phyloP scores from a whole-genome alignment of 2,329 filamentous ascomycete genomes.

The Aureobasidium mangrovei region DNA sequence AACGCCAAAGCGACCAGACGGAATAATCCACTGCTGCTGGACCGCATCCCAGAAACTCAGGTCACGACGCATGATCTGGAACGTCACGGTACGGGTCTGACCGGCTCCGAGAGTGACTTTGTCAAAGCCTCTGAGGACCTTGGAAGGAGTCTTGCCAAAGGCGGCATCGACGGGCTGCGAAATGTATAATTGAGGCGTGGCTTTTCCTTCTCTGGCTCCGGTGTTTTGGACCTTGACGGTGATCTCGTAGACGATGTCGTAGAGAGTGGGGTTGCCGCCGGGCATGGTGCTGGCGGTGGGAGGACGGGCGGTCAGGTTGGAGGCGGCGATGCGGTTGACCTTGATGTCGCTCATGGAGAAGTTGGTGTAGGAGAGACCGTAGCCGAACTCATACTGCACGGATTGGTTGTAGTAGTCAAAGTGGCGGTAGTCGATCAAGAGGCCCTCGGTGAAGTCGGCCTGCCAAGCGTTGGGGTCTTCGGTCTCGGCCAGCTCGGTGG shows the following conservation, averaged over 20 bases:
- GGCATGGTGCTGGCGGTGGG: conserved; percentile 27
- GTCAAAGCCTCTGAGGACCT: conserved; percentile 53
- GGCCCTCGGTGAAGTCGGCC: conserved; percentile 43
- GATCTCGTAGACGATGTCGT: conserved; percentile 58
- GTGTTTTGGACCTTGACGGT: conserved; percentile 61
- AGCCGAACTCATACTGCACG: conserved; percentile 39
- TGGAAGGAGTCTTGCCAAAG: conserved; percentile 29
- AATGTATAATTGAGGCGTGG: conserved; percentile 52
- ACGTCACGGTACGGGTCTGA: conserved; percentile 40
- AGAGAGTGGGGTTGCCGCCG: conserved; percentile 54
- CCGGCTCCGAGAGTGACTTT: conserved; percentile 47
- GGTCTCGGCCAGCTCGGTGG: conserved; percentile 24
- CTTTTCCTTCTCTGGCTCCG: conserved; percentile 52
- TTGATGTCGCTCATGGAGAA: conserved; percentile 30
- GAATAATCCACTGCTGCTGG: conserved; percentile 49
- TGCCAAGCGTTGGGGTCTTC: conserved; percentile 35
- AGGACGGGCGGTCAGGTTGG: background rate
- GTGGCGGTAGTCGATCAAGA: conserved; percentile 47
- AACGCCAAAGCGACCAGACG: conserved; percentile 23
- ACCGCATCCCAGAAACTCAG: conserved; percentile 56
- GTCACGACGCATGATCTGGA: conserved; percentile 51
- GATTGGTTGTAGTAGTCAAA: conserved; percentile 35
- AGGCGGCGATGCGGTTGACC: conserved; percentile 45
- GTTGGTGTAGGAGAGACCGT: conserved; percentile 35
- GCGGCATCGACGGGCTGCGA: conserved; percentile 27